Conservation (phyloP, 192 early-diverging fungal species). For the Backusella parvicylindrica region DNA sequence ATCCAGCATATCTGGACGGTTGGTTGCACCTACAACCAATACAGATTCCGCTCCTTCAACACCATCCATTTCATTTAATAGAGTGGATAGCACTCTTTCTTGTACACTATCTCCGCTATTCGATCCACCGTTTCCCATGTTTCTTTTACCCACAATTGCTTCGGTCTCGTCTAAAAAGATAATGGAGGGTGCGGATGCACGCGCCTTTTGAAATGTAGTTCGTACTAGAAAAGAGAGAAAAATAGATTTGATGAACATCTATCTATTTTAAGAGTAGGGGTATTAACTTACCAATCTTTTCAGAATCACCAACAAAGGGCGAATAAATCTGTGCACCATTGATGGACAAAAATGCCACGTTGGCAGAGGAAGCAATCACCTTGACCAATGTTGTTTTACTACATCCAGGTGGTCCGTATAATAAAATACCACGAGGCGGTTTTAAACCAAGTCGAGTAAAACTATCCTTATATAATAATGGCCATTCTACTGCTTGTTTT, state of each 20-base stretch:
- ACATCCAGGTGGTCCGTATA: slow-evolving; percentile 97
- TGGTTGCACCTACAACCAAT: slow-evolving; percentile 84
- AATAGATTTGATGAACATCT: background rate
- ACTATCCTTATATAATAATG: slow-evolving; percentile 62
- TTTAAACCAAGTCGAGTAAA: slow-evolving; percentile 75
- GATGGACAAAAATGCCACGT: slow-evolving; percentile 74
- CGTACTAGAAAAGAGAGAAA: slow-evolving; percentile 56
- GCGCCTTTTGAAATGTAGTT: slow-evolving; percentile 75
- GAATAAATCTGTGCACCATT: slow-evolving; percentile 80
- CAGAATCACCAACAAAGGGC: slow-evolving; percentile 83
- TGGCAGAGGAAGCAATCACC: slow-evolving; percentile 75
- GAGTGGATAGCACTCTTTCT: slow-evolving; percentile 72
- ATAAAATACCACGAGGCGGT: slow-evolving; percentile 83
- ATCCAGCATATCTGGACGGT: slow-evolving; percentile 85
- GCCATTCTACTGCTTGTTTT: slow-evolving; percentile 89
- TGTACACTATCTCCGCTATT: slow-evolving; percentile 69
- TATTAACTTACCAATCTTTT: slow-evolving; percentile 52
- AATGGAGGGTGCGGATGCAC: slow-evolving; percentile 75
- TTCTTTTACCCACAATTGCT: slow-evolving; percentile 89
- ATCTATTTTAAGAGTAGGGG: too few relatives aligned
- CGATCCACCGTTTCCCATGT: slow-evolving; percentile 45
- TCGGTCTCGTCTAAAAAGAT: slow-evolving; percentile 98
- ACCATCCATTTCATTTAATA: slow-evolving; percentile 91
- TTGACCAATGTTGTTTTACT: slow-evolving; percentile 95
- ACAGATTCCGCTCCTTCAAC: slow-evolving; percentile 70